Evolutionary conservation across 495 filamentous ascomycete species (phyloP), one percentile per base, ranked within the genome.

Genomic region (Platismatia glauca): DNA sequence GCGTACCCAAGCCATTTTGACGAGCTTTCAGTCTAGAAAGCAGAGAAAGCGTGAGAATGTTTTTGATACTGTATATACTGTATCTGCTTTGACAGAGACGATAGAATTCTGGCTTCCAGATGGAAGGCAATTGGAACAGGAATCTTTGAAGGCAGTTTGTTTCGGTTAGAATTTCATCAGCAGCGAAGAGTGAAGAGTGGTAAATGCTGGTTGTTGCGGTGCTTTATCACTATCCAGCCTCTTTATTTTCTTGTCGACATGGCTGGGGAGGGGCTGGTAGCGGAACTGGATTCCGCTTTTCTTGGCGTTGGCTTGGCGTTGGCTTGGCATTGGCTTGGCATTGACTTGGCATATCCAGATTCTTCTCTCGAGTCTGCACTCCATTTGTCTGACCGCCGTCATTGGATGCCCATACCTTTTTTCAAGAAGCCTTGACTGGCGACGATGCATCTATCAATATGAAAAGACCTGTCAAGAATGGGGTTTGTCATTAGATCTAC

Each of bases 211-310:
- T 29, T 18, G 29, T 20, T 53, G 16, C 20, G 27, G 29, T 18
- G 22, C 9, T 24, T 24, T 29, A 4, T 48, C 34, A 39, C 0
- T 53, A 8, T 33, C 29, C 50, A 33, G 50, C 48, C 48, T 52
- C 27, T 48, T 7, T 22, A 24, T 48, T 52, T 18, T 34, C 29
- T 11, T 8, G 15, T 53, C 24, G 50, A 33, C 29, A 53, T 53
- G 50, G 50, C 50, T 53, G 50, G 50, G 50, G 16, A 33, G 50
- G n/a, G n/a, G 50, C 50, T 53, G 50, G 50, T 53, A 20, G 27
- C 50, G 50, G 50, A 33, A 53, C 12, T 0, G 3, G 2, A 18
- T 53, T 53, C 50, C 50, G 50, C 50, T 33, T 33, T 7, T 11
- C 27, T 52, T 48, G 44, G 44, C 44, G 16, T 2, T 48, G 22